Base-by-base conservation (phyloP, 371 early-diverging fungal species). In the Mortierella sp. region DNA sequence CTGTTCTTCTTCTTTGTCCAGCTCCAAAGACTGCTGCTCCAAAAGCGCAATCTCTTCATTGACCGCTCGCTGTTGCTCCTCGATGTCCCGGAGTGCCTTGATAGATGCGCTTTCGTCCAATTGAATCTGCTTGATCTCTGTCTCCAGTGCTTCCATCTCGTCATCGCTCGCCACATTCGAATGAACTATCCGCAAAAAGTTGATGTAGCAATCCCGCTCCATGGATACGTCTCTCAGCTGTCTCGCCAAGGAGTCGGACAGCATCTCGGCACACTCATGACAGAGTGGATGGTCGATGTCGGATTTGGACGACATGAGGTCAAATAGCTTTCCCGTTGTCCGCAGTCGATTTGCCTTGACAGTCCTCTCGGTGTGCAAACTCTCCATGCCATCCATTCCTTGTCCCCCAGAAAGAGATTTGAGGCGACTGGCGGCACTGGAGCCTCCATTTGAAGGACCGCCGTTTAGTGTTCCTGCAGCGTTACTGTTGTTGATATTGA, bases 271-370 rank as follows among this genome's bases (percentile, higher is more conserved):
- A 78, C 98, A 98, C 70, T 96, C 97, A 74, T 95, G 94, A 84
- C 98, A 98, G 86, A 97, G 91, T 16, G 97, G 97, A 77, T 97
- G 97, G 78, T 95, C 94, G 4, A 94, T 91, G 55, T 94, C 92
- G 4, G 95, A 92, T 77, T 91, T 91, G 5, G 92, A 90, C 0
- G 94, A 93, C 89, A 95, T 92, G 75, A 95, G 75, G 68, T 94
- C 94, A 88, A 95, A 95, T 29, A 96, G 82, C 35, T 92, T 91
- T 70, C 89, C 92, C 4, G 94, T 93, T 0, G 94, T 92, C 75
- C 92, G 91, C 18, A 95, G 89, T 14, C 94, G 89, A 78, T 82
- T 86, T 1, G 87, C 77, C 27, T 82, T 82, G 6, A 78, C 21
- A 0, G 76, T 93, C 90, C 38, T 91, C 88, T 91, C 56, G 87